Evolutionary conservation across 202 grass and related monocot genomes (phyloP), one percentile per base, ranked within the genome.

Genomic region (Setaria italica): DNA sequence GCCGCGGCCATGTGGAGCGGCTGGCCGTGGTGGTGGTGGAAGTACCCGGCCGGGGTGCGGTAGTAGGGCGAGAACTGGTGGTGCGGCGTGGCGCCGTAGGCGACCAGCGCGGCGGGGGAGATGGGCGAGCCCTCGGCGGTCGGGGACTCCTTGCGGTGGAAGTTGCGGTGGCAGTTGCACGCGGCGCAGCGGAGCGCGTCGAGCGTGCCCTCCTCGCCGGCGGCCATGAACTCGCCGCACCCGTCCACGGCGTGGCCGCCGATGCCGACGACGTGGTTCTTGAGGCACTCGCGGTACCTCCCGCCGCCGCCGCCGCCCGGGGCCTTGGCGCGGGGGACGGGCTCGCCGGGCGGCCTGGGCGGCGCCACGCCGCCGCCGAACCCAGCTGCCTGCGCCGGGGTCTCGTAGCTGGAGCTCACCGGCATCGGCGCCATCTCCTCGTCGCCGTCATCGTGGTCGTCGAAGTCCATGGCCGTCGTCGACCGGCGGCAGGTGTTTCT

Each of bases 141-240:
- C 0, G 62, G 69, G 45, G 74, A 37, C 56, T 93, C 95, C 85
- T 91, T 92, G 43, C 95, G 91, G 87, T 97, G 95, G 87, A 97
- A 97, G 80, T 97, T 97, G 34, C 95, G 95, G 91, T 97, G 95
- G 85, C 95, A 97, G 85, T 17, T 71, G 89, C 95, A 97, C 47
- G 95, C 95, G 49, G 92, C 95, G 76, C 95, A 97, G 79, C 92
- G 95, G 68, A 97, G 95, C 50, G 91, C 95, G 83, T 97, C 95
- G 15, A 97, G 84, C 14, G 90, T 95, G 82, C 92, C 95, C 46
- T 97, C 95, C 87, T 95, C 92, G 15, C 95, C 95, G 5, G 89
- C 95, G 0, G 95, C 89, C 79, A 97, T 91, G 80, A 97, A 97
- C 92, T 97, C 91, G 25, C 95, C 95, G 72, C 95, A 97, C 0